Evolutionary conservation across 495 filamentous ascomycete genomes (phyloP).

Genomic region (Usnea hakonensis): DNA sequence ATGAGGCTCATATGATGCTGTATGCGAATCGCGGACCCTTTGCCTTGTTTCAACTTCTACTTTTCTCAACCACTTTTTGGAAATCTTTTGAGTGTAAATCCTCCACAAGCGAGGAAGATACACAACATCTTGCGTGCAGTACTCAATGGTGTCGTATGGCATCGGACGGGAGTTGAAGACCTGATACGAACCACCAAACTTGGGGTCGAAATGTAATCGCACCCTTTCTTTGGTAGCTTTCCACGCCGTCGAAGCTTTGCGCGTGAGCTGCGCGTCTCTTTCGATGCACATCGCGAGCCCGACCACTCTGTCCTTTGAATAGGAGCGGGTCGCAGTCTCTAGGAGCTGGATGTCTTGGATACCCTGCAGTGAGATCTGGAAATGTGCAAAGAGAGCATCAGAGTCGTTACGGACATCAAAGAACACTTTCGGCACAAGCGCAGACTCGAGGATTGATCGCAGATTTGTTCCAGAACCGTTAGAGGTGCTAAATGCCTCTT

Average conservation of each 20-base stretch:
- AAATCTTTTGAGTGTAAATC: conserved; percentile 27
- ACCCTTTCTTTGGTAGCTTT: conserved; percentile 37
- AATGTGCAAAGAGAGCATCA: conserved; percentile 18
- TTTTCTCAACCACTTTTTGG: conserved; percentile 20
- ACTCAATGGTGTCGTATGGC: conserved; percentile 33
- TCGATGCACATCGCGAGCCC: conserved; percentile 42
- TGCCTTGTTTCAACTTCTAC: conserved; percentile 25
- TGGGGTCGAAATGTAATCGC: conserved; percentile 29
- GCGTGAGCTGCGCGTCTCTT: conserved; percentile 23
- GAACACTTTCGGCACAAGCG: conserved; percentile 40
- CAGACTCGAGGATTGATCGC: conserved; percentile 42
- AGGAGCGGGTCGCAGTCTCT: conserved; percentile 15
- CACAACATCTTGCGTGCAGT: conserved; percentile 44
- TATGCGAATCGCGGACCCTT: conserved; percentile 21
- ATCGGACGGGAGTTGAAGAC: conserved; percentile 45
- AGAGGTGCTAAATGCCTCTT: conserved; percentile 37
- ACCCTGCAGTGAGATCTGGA: conserved; percentile 20
- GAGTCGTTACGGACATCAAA: conserved; percentile 44
- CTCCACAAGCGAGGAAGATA: conserved; percentile 34
- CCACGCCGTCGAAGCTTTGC: conserved; percentile 26
- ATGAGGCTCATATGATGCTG: conserved; percentile 7
- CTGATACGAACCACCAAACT: conserved; percentile 38
- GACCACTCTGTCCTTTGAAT: background rate
- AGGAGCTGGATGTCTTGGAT: conserved; percentile 24
- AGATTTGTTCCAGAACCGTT: conserved; percentile 32